These are phyloP conservation scores for Monosporascus sp. DNA, from an alignment of 2,329 filamentous ascomycete species.

Conservation along the genomic window DNA sequence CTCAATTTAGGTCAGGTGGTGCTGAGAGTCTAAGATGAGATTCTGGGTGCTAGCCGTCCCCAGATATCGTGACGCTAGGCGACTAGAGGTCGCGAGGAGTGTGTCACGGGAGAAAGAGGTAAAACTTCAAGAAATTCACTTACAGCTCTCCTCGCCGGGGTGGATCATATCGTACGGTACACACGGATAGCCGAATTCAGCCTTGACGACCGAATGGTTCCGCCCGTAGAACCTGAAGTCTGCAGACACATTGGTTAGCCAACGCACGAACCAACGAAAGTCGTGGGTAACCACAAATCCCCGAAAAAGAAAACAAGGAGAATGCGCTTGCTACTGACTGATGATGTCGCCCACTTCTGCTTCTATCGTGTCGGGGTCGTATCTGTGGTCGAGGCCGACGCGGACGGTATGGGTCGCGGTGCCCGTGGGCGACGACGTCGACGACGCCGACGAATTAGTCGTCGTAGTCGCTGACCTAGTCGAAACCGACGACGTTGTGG, in stretches of 20 bases:
- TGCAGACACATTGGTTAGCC: conserved; percentile 1
- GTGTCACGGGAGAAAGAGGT: not conserved
- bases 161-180: conserved; percentile 54
- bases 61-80: not conserved
- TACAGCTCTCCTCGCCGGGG: conserved; percentile 38
- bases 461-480: not conserved
- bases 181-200: conserved; percentile 55
- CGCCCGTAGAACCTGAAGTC: conserved; percentile 41
- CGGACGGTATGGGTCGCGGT: conserved; percentile 8
- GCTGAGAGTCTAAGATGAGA: no score
- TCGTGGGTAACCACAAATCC: not conserved
- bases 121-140: not conserved
- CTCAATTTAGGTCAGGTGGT: no score
- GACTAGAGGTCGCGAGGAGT: not conserved
- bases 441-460: not conserved
- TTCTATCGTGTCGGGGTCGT: conserved; percentile 8
- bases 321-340: conserved; percentile 3
- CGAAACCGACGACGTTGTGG: not conserved
- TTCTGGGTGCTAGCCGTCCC: no score
- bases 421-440: conserved; percentile 1
- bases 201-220: conserved; percentile 56
- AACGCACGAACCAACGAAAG: not conserved
- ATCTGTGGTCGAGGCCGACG: conserved; percentile 12
- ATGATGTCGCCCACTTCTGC: conserved; percentile 11
- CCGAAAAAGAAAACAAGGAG: no score